phyloP scores from a whole-genome alignment of 441 rosid species.

The Francoa sonchifolia region DNA sequence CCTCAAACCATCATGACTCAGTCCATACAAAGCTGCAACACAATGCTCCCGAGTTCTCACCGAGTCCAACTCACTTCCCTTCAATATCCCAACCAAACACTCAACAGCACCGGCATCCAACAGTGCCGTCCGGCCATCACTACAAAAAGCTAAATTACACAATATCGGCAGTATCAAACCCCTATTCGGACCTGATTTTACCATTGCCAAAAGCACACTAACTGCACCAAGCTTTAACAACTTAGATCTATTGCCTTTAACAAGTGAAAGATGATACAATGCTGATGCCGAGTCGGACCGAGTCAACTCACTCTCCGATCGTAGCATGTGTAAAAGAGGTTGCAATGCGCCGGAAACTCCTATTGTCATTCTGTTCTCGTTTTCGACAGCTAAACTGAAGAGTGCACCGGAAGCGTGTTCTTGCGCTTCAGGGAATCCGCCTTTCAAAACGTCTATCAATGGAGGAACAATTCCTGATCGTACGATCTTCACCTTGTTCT shows the following conservation, averaged over 20 bases:
- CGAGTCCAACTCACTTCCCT: constrained; percentile 23
- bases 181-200: constrained; percentile 41
- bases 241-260: constrained; percentile 54
- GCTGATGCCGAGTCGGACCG: constrained; percentile 72
- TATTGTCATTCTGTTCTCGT: constrained; percentile 65
- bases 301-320: constrained; percentile 43
- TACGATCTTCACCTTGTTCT: constrained; percentile 61
- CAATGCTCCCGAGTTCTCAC: constrained; percentile 49
- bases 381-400: constrained; percentile 70
- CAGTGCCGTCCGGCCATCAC: constrained; percentile 41
- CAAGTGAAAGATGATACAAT: constrained; percentile 63
- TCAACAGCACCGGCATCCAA: constrained; percentile 74
- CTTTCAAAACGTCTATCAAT: constrained; percentile 52
- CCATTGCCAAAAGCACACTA: constrained; percentile 35
- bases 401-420: constrained; percentile 75
- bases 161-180: constrained; percentile 39
- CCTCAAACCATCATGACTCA: constrained; percentile 55
- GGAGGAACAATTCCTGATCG: constrained; percentile 73
- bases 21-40: constrained; percentile 36
- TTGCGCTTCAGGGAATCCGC: constrained; percentile 56
- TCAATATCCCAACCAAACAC: constrained; percentile 41
- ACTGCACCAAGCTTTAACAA: constrained; percentile 56
- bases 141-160: constrained; percentile 41
- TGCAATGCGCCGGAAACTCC: constrained; percentile 77
- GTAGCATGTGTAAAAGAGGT: constrained; percentile 51